phyloP scores from a whole-genome alignment of 441 rosid species.

The Adansonia gregorii region DNA sequence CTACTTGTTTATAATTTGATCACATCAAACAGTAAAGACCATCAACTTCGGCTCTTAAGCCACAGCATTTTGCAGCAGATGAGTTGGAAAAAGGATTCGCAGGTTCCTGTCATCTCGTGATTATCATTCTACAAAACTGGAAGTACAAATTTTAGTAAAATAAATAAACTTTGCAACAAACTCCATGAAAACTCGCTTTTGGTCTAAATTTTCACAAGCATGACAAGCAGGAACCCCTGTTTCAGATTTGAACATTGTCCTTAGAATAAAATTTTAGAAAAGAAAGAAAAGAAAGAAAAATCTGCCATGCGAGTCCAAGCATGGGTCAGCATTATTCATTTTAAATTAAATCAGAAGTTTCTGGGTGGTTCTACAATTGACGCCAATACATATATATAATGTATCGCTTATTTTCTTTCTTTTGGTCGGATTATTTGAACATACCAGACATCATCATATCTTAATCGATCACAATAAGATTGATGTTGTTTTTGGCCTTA shows the following conservation, averaged over 20 bases:
- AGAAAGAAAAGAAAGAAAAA: neutral
- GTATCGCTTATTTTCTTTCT: neutral
- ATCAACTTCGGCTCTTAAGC: constrained; percentile 2
- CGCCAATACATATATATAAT: neutral
- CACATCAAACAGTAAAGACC: neutral
- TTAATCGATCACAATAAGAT: neutral
- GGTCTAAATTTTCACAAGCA: constrained; percentile 3
- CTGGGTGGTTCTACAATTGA: neutral
- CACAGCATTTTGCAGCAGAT: neutral
- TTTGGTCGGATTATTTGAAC: constrained; percentile 5
- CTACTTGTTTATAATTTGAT: neutral
- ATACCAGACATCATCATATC: neutral
- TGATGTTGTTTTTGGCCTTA: constrained; percentile 10
- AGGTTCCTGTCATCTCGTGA: neutral
- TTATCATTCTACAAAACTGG: neutral
- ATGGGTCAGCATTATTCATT: neutral
- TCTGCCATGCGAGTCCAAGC: constrained; percentile 11
- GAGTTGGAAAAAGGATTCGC: neutral
- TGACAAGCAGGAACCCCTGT: neutral
- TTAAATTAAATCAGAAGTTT: neutral
- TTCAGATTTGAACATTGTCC: constrained; percentile 12
- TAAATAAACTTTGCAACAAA: neutral
- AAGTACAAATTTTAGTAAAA: neutral
- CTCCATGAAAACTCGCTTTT: neutral
- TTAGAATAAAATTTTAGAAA: neutral